Conservation (phyloP, 306 rosid genomes). For the Acacia confusa region DNA sequence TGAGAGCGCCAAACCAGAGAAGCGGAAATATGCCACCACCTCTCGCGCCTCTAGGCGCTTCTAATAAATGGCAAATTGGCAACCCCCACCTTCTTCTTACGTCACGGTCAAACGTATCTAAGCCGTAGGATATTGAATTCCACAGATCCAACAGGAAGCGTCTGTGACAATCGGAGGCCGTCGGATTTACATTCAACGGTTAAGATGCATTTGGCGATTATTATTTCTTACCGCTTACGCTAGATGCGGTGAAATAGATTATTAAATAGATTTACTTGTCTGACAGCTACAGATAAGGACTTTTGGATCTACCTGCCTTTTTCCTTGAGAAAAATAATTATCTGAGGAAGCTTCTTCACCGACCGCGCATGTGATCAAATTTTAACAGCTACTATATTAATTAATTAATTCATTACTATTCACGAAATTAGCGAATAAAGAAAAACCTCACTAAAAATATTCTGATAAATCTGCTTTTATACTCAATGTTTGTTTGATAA, state of each 20-base stretch:
- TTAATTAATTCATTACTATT: too few species aligned
- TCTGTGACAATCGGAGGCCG: neutral
- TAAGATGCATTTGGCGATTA: neutral
- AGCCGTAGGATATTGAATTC: neutral
- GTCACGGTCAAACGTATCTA: neutral
- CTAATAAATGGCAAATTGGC: neutral
- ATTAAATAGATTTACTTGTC: neutral
- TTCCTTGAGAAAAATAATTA: neutral
- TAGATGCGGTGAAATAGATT: neutral
- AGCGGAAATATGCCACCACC: neutral
- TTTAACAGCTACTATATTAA: neutral
- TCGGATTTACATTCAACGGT: neutral
- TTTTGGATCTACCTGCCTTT: neutral
- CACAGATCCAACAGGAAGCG: neutral
- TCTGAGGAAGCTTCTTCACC: neutral
- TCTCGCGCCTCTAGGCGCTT: neutral
- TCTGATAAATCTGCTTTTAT: too few species aligned
- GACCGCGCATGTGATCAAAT: neutral
- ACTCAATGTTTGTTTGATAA: too few species aligned
- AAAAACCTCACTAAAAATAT: too few species aligned
- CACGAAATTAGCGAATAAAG: too few species aligned
- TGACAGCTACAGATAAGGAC: neutral
- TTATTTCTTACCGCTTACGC: neutral
- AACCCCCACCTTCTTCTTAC: neutral
- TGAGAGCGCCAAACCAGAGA: neutral